These are phyloP conservation scores for Diplodia sapinea DNA, from an alignment of 2,329 filamentous ascomycete species.

Conservation along the genomic window DNA sequence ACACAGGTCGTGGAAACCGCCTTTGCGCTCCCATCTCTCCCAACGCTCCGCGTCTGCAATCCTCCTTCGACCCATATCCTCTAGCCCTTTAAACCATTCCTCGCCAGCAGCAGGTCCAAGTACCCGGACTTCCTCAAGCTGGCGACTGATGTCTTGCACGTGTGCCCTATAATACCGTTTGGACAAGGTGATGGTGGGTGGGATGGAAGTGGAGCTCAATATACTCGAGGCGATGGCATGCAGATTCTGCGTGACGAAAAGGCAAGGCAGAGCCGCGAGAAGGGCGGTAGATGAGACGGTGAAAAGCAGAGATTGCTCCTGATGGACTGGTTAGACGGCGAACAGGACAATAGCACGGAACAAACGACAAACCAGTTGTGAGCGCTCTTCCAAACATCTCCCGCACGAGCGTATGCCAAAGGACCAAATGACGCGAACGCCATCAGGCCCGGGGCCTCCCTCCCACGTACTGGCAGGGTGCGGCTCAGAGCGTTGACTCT, in stretches of 20 bases:
- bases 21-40: slow-evolving; percentile 72
- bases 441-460: slow-evolving; percentile 66
- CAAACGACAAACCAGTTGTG: slow-evolving; percentile 65
- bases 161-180: slow-evolving; percentile 72
- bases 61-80: slow-evolving; percentile 64
- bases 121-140: slow-evolving; percentile 68
- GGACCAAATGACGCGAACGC: slow-evolving; percentile 71
- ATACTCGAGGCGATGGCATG: slow-evolving; percentile 64
- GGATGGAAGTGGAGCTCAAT: slow-evolving; percentile 58
- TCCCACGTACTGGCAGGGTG: slow-evolving; percentile 56
- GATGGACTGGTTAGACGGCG: slow-evolving; percentile 35
- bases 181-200: slow-evolving; percentile 58
- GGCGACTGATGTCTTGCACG: slow-evolving; percentile 65
- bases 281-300: slow-evolving; percentile 64
- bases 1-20: slow-evolving; percentile 21
- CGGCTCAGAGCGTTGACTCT: slow-evolving; percentile 39
- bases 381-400: slow-evolving; percentile 64
- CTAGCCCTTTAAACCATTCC: slow-evolving; percentile 80
- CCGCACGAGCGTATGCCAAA: slow-evolving; percentile 73
- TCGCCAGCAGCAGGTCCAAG: slow-evolving; percentile 72
- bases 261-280: slow-evolving; percentile 71
- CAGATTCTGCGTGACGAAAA: slow-evolving; percentile 66
- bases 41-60: slow-evolving; percentile 70
- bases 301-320: slow-evolving; percentile 75
- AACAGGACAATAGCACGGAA: slow-evolving; percentile 33